Conservation (phyloP, 306 rosid genomes). For the Dryas octopetala region DNA sequence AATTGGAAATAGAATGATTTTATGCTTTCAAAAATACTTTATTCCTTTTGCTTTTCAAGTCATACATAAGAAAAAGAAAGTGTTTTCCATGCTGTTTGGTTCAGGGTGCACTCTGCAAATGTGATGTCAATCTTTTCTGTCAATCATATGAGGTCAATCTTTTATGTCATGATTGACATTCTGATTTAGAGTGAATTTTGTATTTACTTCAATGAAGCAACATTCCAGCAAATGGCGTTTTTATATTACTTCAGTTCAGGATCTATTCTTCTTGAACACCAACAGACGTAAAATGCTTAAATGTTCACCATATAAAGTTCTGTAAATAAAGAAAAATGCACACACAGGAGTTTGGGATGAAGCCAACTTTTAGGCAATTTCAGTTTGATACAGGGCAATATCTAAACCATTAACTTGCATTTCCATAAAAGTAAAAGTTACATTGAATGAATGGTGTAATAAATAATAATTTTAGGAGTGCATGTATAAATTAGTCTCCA, state of each 20-base stretch:
- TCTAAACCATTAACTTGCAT: neutral
- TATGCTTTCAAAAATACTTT: slow-evolving; percentile 11
- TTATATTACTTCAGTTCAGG: neutral
- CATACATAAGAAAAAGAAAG: neutral
- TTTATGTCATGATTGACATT: too few species aligned
- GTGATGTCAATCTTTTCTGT: neutral
- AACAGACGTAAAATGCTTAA: neutral
- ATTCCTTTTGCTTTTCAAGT: slow-evolving; percentile 26
- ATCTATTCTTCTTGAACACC: neutral
- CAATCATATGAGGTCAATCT: neutral
- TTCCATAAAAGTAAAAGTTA: neutral
- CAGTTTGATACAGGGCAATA: neutral
- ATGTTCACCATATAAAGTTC: neutral
- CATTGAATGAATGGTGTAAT: neutral
- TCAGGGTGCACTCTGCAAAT: neutral
- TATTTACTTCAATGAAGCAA: neutral
- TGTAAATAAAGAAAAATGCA: neutral
- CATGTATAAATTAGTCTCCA: neutral
- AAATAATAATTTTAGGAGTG: slow-evolving; percentile 2
- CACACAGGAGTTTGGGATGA: neutral
- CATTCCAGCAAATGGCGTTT: neutral
- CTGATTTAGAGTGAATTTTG: too few species aligned
- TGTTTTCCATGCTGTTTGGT: neutral
- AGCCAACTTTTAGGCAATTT: neutral
- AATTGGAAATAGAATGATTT: slow-evolving; percentile 47